Evolutionary conservation across 208 protist species (phyloP), one percentile per base, ranked within the genome.

Genomic region (Trypanosomatidae sp.): DNA sequence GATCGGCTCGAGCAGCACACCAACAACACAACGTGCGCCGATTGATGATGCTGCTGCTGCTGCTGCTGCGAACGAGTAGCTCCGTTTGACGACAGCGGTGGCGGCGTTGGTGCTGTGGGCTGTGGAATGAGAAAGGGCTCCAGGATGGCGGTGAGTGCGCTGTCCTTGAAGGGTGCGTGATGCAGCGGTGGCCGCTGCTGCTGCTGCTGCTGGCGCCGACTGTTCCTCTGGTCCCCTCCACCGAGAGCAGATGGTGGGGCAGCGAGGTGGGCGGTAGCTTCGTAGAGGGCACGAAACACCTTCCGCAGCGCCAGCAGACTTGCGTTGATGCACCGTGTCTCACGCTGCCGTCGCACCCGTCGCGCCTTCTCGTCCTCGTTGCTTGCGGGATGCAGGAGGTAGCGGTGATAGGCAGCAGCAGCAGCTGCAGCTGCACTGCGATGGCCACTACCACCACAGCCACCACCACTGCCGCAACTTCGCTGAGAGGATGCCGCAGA

Each of bases 281-380:
- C 59, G 47, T 83, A 72, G 36, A 93, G 78, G 15, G 76, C 80
- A 47, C 90, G 89, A 5, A 96, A 81, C 5, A 96, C 91, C 59
- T 93, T 90, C 5, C 88, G 88, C 46, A 96, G 80, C 7, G 89
- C 89, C 36, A 96, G 81, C 59, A 96, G 77, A n/a, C 88, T 93
- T 41, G 82, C 85, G 80, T 96, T 96, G 71, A 96, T 96, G 78
- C 77, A 77, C 13, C 81, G 82, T 64, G 85, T 85, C 68, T 94
- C 89, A 13, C 71, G 62, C 44, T 17, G 62, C 15, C 89, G 84
- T 56, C 74, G 70, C 56, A 47, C 71, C 17, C 55, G 75, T n/a
- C 55, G 70, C 33, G 68, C 84, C 59, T 59, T 43, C 36, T 71
- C 39, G 19, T 77, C 76, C 44, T 68, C 79, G 25, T 60, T 65